Evolutionary conservation across 1,284 basidiomycete genomes (phyloP).

Genomic region (Bjerkandera adusta): DNA sequence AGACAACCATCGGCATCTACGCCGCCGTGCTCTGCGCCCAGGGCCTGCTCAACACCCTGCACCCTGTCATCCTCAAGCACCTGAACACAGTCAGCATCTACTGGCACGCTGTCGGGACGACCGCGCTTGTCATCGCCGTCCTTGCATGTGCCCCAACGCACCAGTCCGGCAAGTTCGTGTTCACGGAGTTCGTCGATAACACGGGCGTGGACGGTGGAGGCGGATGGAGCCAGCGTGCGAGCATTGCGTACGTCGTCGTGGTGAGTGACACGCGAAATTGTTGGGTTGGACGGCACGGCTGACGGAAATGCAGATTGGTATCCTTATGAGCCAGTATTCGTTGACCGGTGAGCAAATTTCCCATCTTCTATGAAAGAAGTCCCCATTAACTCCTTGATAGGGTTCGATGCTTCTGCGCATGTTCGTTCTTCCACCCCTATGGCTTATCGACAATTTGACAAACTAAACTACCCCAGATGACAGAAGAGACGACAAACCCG

Average conservation of each 20-base stretch:
- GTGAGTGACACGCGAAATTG: constrained; percentile 2
- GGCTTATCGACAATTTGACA: not conserved
- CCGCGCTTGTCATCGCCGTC: constrained; percentile 61
- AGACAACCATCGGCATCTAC: constrained; percentile 68
- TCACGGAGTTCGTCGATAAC: constrained; percentile 66
- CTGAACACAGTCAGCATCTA: constrained; percentile 72
- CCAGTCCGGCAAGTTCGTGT: constrained; percentile 67
- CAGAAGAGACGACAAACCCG: constrained; percentile 76
- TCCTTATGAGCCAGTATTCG: constrained; percentile 72
- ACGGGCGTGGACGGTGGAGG: constrained; percentile 60
- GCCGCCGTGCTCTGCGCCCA: constrained; percentile 67
- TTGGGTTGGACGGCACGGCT: not conserved
- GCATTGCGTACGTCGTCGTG: constrained; percentile 65
- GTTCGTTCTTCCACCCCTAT: constrained; percentile 33
- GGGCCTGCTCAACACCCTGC: constrained; percentile 71
- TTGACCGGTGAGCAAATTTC: constrained; percentile 47
- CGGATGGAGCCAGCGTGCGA: constrained; percentile 62
- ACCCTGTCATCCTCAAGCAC: constrained; percentile 59
- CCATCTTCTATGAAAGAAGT: not conserved
- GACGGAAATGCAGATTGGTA: constrained; percentile 44
- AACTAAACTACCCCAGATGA: constrained; percentile 62
- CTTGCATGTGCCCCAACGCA: constrained; percentile 68
- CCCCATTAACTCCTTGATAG: constrained; percentile 36
- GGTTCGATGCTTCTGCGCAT: constrained; percentile 72
- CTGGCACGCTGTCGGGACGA: constrained; percentile 73